A percentile compares a stretch with the other conserved stretches of the same genome.
These are phyloP conservation scores for Dactylellina drechsleri DNA, from an alignment of 2,329 filamentous ascomycete species.

Conservation along the genomic window DNA sequence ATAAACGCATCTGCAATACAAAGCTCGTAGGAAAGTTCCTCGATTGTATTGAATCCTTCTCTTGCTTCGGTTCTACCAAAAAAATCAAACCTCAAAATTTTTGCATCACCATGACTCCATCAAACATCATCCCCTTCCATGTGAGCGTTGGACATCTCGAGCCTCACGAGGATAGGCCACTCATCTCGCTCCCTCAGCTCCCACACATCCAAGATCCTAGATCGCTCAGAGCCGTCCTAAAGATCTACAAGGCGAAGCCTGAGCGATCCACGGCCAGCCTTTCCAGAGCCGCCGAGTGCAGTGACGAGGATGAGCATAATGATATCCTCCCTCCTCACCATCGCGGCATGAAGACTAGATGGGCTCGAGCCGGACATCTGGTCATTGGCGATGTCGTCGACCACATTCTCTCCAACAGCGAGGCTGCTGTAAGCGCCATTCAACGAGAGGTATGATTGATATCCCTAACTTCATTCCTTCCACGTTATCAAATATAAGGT, in stretches of 20 bases:
- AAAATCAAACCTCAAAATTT: constrained; percentile 22
- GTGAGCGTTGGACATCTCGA: constrained; percentile 37
- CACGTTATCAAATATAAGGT: no score
- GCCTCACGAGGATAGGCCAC: constrained; percentile 17
- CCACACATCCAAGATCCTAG: constrained; percentile 30
- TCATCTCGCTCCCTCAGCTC: constrained; percentile 23
- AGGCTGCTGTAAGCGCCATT: neutral
- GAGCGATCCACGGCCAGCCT: no score
- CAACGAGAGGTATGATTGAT: constrained; percentile 10
- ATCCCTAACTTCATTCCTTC: no score
- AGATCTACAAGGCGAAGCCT: constrained; percentile 27
- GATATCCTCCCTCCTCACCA: no score
- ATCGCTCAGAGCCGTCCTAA: constrained; percentile 17
- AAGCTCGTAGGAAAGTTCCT: constrained; percentile 26
- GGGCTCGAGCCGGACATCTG: neutral
- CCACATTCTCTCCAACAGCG: neutral
- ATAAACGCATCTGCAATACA: neutral
- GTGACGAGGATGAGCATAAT: no score
- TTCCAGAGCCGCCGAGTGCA: no score
- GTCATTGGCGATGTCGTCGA: neutral
- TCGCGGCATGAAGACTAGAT: neutral
- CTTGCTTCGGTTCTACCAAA: constrained; percentile 28
- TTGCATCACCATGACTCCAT: constrained; percentile 32
- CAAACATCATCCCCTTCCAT: constrained; percentile 37
- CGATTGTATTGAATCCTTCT: constrained; percentile 19